A percentile compares a stretch with the other conserved stretches of the same genome.
phyloP scores from a whole-genome alignment of 2,329 filamentous ascomycete species.

The Ceratocystis alfenasii region DNA sequence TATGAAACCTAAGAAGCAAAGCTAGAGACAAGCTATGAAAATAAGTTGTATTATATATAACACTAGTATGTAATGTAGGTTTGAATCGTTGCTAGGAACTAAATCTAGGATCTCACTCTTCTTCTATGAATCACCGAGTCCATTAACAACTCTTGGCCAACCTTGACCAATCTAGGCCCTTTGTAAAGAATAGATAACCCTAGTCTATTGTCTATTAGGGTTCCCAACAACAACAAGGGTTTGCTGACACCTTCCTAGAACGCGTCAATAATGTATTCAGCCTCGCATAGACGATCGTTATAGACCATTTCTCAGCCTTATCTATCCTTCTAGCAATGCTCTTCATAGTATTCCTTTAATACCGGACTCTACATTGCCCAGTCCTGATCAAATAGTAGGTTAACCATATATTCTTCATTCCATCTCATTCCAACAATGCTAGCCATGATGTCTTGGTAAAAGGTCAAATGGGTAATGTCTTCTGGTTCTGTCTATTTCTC shows the following conservation, averaged over 20 bases:
- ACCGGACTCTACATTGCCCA: neutral
- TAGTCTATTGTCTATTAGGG: too few relatives aligned
- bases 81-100: too few relatives aligned
- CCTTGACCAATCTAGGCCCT: too few relatives aligned
- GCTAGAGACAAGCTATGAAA: too few relatives aligned
- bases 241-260: neutral
- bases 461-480: conserved; percentile 11
- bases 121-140: too few relatives aligned
- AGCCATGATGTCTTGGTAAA: conserved; percentile 20
- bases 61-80: too few relatives aligned
- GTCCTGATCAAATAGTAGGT: neutral
- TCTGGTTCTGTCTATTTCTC: conserved; percentile 13
- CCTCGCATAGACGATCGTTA: neutral
- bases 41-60: too few relatives aligned
- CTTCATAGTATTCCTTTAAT: neutral
- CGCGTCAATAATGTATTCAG: conserved; percentile 8
- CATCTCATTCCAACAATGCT: neutral
- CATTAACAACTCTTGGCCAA: too few relatives aligned
- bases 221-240: neutral
- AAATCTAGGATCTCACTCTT: too few relatives aligned
- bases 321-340: neutral
- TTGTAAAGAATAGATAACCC: too few relatives aligned
- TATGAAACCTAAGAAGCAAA: too few relatives aligned
- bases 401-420: neutral
- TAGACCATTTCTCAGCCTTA: neutral